Conservation (phyloP, 2,329 filamentous ascomycete genomes). For the Epichloe brachyelytri region DNA sequence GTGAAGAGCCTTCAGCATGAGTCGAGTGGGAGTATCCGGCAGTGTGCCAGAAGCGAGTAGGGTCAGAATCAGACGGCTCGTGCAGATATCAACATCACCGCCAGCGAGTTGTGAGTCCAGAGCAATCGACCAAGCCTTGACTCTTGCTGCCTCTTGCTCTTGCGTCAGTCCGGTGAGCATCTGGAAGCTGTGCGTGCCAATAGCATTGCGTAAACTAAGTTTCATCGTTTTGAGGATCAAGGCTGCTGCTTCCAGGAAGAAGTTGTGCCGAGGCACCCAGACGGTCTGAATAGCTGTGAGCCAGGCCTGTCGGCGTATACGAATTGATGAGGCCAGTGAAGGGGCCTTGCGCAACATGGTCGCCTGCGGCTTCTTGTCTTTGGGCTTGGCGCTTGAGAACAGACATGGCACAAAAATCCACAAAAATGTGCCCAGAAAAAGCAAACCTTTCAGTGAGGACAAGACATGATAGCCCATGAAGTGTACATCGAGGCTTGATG, state of each 20-base stretch:
- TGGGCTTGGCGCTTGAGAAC: slow-evolving; percentile 31
- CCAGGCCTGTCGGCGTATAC: slow-evolving; percentile 81
- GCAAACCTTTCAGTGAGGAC: slow-evolving; percentile 37
- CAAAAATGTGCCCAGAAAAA: slow-evolving; percentile 39
- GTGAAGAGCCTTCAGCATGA: slow-evolving; percentile 89
- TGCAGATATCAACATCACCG: slow-evolving; percentile 80
- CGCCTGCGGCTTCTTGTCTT: slow-evolving; percentile 37
- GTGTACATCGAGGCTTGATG: slow-evolving; percentile 36
- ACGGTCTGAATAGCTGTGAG: slow-evolving; percentile 85
- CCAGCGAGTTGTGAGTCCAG: slow-evolving; percentile 87
- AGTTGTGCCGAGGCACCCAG: slow-evolving; percentile 79
- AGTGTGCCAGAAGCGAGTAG: slow-evolving; percentile 79
- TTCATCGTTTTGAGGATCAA: slow-evolving; percentile 70
- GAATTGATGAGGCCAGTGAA: slow-evolving; percentile 67
- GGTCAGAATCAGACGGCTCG: slow-evolving; percentile 72
- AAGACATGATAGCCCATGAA: slow-evolving; percentile 42
- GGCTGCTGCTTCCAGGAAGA: slow-evolving; percentile 73
- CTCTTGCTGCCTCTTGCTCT: slow-evolving; percentile 72
- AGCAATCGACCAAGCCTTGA: slow-evolving; percentile 89
- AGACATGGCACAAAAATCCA: slow-evolving; percentile 44
- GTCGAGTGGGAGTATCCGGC: slow-evolving; percentile 64
- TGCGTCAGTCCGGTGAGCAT: slow-evolving; percentile 66
- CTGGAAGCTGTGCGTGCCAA: slow-evolving; percentile 68
- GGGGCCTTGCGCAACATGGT: slow-evolving; percentile 41
- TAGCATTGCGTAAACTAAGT: slow-evolving; percentile 62